Base-by-base conservation (phyloP, 2,329 filamentous ascomycete genomes). In the Verticillium zaregamsianum region DNA sequence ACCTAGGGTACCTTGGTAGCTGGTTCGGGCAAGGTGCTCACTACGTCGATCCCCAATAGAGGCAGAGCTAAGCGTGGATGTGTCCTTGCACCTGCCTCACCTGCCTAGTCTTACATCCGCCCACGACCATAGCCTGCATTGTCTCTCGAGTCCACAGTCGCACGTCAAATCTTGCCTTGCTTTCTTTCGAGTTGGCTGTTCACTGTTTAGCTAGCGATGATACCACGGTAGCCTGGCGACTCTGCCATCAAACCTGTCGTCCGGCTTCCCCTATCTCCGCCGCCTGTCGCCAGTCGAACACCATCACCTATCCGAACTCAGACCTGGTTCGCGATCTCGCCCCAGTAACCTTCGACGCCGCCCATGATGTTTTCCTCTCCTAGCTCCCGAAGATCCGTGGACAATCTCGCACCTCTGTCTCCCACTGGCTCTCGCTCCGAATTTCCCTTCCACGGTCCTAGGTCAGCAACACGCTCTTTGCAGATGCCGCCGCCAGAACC, bases 361-460 rank as follows among this genome's bases (percentile, higher is more conserved):
- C 28, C 57, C 69, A 80, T 73, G 76, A 90, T 90, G 87, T 86
- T 82, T 72, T 81, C 84, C 67, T 83, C 82, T 66, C 72, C 79
- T 59, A 82, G 77, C 67, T 84, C 84, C 67, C 84, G 86, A 69
- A 88, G 86, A 77, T 90, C 87, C 66, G 81, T 86, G 70, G 87
- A 90, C 74, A 89, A 85, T 70, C 75, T 90, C 67, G 80, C 84
- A 15, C 80, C 85, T 32, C 76, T 81, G 52, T 80, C 83, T 17
- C 80, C 83, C 32, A 79, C 79, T 14, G 76, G 77, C 49, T 76
- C 80, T 32, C 77, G 83, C 49, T 75, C 79, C 63, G 86, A 89
- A 65, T 83, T 80, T 76, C 84, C 72, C 76, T 90, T 82, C 75
- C 86, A 82, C 74, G 45, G 45, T 12, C 8, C 45, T 14, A 86